These are phyloP conservation scores for Caryopteris hybrid DNA, from an alignment of 305 asterid species.

Conservation along the genomic window DNA sequence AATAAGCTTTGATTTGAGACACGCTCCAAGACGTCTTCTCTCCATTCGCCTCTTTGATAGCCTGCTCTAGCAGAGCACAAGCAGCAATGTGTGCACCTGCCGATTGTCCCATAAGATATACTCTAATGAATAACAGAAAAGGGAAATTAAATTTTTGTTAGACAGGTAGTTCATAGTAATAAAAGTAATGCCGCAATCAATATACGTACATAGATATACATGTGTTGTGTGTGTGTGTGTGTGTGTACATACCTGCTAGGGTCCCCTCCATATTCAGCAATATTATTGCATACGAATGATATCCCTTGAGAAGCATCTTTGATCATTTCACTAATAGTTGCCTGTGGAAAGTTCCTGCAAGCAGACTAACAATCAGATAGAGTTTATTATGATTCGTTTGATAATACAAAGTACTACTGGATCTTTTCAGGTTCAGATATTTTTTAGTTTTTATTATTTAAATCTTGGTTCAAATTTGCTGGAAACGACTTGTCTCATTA, in stretches of 20 bases:
- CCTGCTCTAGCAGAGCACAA: slow-evolving; percentile 86
- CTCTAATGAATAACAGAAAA: slow-evolving; percentile 32
- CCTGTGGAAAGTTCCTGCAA: slow-evolving; percentile 97
- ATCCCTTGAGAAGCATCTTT: slow-evolving; percentile 92
- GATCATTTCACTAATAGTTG: slow-evolving; percentile 88
- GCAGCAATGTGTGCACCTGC: slow-evolving; percentile 98
- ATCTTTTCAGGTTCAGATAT: neutral
- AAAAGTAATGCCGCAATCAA: neutral
- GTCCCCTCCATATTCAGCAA: slow-evolving; percentile 94
- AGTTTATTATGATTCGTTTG: neutral
- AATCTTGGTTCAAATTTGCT: neutral
- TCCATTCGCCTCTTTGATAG: slow-evolving; percentile 74
- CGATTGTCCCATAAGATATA: slow-evolving; percentile 95
- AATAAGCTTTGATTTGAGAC: slow-evolving; percentile 80
- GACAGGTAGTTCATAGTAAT: neutral
- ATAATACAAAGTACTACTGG: neutral
- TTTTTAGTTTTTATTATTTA: no score
- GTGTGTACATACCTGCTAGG: slow-evolving; percentile 55
- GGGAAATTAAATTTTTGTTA: slow-evolving; percentile 3
- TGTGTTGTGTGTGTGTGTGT: no score
- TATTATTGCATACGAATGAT: slow-evolving; percentile 79
- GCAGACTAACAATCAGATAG: slow-evolving; percentile 20
- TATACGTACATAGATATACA: neutral
- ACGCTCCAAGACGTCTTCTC: slow-evolving; percentile 79
- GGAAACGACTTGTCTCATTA: neutral